Base-by-base conservation (phyloP, 139 green algal species). In the Coccomyxa sp. region DNA sequence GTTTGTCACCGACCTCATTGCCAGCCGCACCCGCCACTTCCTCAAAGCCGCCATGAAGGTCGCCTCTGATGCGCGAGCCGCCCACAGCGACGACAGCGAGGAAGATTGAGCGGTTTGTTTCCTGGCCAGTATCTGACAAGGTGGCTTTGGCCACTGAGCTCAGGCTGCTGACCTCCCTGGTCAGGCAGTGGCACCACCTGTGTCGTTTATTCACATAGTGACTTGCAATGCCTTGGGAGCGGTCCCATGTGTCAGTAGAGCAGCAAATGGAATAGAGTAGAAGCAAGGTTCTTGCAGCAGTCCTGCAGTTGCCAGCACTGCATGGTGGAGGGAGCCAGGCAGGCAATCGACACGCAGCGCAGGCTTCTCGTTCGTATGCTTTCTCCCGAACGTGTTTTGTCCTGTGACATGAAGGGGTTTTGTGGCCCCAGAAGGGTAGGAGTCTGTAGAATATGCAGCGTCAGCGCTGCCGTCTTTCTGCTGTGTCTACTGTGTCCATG, bases 1-100 rank as follows among this genome's bases (percentile, higher is more conserved):
- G 13, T 99, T 99, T 90, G 93, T 99, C 18, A 51, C 87, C 67
- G 93, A 95, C 83, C 89, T 97, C 32, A 84, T 96, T 59, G 59
- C 1, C 67, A 84, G 30, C 63, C 87, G 68, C 16, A 18, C 13
- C 31, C 71, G 1, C 58, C 28, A 13, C 71, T 83, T 31, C 67
- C 59, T 57, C 0, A 0, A 18, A 25, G 76, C 76, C 11, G 77
- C 76, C 30, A 25, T 21, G 13, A 68, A 76, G 67, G 9, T 85
- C 13, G 57, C 66, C 28, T 14, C 76, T 77, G 74, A 80, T 18
- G 28, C 77, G 15, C 32, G 68, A 3, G 71, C 71, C 14, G n/a
- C n/a, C 71, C 27, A n/a, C 71, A 38, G n/a, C 12, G 71, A 77
- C 27, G 71, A 77, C 71, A 77, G 71, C 71, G 71, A 77, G 1